A percentile compares a stretch with the other conserved stretches of the same genome.
Evolutionary conservation across 345 rosid genomes (phyloP).

Genomic region (Cardamine occulta): DNA sequence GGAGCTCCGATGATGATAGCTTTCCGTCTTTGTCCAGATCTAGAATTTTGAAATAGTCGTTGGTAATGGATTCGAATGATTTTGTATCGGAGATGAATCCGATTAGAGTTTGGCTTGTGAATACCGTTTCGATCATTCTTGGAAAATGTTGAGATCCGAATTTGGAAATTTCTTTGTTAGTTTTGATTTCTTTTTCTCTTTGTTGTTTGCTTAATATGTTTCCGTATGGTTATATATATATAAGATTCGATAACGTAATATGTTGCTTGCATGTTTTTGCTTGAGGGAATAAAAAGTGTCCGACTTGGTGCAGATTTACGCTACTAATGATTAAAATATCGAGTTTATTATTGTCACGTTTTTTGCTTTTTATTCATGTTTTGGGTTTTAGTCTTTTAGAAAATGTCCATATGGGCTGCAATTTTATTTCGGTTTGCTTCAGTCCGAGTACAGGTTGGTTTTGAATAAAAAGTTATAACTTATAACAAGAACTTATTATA

Average conservation of each 20-base stretch:
- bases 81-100: constrained; percentile 46
- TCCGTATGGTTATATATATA: neutral
- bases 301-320: neutral
- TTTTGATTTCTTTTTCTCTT: neutral
- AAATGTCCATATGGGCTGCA: too few species aligned
- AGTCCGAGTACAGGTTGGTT: too few species aligned
- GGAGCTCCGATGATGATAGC: constrained; percentile 44
- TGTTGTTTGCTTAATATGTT: neutral
- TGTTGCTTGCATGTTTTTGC: constrained; percentile 25
- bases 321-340: too few species aligned
- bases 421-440: too few species aligned
- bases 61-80: constrained; percentile 42
- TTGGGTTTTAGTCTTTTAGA: too few species aligned
- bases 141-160: constrained; percentile 10
- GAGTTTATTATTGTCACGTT: too few species aligned
- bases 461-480: too few species aligned
- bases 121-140: constrained; percentile 48
- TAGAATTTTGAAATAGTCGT: constrained; percentile 45
- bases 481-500: too few species aligned
- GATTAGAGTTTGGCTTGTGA: constrained; percentile 49
- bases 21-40: constrained; percentile 51
- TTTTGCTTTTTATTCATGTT: too few species aligned
- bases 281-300: neutral
- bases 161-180: neutral
- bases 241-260: neutral